phyloP scores from a whole-genome alignment of 2,329 filamentous ascomycete species.

The Arthrobotrys iridis region DNA sequence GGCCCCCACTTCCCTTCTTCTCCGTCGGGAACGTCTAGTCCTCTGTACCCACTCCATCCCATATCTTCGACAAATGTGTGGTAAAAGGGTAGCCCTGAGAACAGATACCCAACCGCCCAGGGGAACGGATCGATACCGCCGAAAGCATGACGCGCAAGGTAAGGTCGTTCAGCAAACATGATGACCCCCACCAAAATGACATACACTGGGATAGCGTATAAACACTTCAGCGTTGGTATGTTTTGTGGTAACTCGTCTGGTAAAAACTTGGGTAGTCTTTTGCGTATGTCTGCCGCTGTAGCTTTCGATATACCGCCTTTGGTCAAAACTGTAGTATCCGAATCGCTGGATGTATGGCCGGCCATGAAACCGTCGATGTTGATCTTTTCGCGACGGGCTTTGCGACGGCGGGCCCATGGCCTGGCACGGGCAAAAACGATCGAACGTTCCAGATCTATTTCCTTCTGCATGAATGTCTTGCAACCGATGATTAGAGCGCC shows the following conservation, averaged over 20 bases:
- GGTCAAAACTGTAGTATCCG: slow-evolving; percentile 67
- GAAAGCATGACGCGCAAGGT: slow-evolving; percentile 75
- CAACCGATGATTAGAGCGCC: slow-evolving; percentile 78
- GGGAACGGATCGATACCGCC: slow-evolving; percentile 81
- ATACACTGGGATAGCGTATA: slow-evolving; percentile 85
- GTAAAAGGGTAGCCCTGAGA: slow-evolving; percentile 79
- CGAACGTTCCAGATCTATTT: slow-evolving; percentile 82
- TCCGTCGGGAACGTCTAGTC: slow-evolving; percentile 75
- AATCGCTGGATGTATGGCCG: slow-evolving; percentile 60
- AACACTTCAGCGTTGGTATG: slow-evolving; percentile 79
- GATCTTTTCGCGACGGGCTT: slow-evolving; percentile 60
- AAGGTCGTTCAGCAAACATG: slow-evolving; percentile 75
- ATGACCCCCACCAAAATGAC: slow-evolving; percentile 72
- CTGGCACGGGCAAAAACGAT: slow-evolving; percentile 66
- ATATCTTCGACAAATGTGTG: slow-evolving; percentile 68
- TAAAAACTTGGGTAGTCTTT: slow-evolving; percentile 72
- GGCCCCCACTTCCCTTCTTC: slow-evolving; percentile 37
- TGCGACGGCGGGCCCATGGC: slow-evolving; percentile 61
- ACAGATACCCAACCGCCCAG: slow-evolving; percentile 89
- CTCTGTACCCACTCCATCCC: slow-evolving; percentile 65
- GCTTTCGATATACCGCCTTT: slow-evolving; percentile 60
- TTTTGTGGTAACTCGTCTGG: slow-evolving; percentile 79
- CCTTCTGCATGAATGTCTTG: slow-evolving; percentile 79
- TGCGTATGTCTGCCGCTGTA: slow-evolving; percentile 60
- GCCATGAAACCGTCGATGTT: slow-evolving; percentile 51